A percentile compares a stretch with the other conserved stretches of the same genome.
Evolutionary conservation across 352 stramenopile genomes (phyloP).

Genomic region (Phytophthora fragariaefolia): DNA sequence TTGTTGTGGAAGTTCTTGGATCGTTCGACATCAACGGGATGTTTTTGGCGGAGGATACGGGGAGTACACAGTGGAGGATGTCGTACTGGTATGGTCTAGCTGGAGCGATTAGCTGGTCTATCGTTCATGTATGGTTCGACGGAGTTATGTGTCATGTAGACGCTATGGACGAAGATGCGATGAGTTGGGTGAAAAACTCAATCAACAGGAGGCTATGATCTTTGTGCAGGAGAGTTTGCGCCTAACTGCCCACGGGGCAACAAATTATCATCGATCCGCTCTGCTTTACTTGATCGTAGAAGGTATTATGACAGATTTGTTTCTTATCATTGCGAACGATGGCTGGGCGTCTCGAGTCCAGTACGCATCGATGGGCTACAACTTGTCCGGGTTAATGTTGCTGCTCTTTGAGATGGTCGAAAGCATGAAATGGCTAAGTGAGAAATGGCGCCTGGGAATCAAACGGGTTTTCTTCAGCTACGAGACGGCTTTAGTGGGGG

Average conservation of each 20-base stretch:
- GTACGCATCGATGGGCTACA: constrained; percentile 7
- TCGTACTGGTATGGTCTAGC: not conserved
- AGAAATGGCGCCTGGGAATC: not conserved
- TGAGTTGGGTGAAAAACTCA: not conserved
- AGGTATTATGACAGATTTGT: constrained; percentile 14
- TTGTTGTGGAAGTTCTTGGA: not conserved
- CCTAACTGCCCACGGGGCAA: not conserved
- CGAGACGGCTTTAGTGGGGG: constrained; percentile 10
- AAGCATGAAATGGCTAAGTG: not conserved
- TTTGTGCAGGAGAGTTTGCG: constrained; percentile 13
- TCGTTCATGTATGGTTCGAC: too few species aligned
- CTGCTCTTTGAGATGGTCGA: constrained; percentile 15
- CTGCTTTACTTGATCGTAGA: constrained; percentile 25
- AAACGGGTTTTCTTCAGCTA: constrained; percentile 18
- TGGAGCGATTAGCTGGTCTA: too few species aligned
- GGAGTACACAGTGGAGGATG: not conserved
- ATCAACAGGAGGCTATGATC: constrained; percentile 10
- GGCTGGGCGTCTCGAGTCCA: not conserved
- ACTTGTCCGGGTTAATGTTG: constrained; percentile 1
- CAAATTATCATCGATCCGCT: constrained; percentile 3
- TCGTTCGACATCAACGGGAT: not conserved
- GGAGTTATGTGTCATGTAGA: too few species aligned
- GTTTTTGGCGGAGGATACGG: not conserved
- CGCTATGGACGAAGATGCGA: constrained; percentile 10
- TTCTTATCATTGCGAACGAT: constrained; percentile 14